A percentile compares a stretch with the other conserved stretches of the same genome.
Evolutionary conservation across 169 alveolate species (phyloP).

Genomic region (Babesia bigemina): DNA sequence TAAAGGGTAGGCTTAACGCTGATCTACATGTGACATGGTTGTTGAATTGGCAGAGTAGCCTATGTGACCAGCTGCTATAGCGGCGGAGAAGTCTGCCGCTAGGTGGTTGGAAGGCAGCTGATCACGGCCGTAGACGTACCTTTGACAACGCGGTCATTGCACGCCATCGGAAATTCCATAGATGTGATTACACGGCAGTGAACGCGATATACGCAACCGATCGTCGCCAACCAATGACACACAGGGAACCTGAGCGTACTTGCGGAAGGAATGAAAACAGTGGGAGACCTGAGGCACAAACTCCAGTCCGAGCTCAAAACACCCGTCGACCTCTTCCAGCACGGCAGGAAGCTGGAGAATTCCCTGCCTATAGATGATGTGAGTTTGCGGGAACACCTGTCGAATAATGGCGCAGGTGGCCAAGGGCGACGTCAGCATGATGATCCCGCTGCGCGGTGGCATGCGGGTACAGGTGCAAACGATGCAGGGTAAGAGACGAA

Average conservation of each 20-base stretch:
- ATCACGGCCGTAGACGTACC: too few species aligned
- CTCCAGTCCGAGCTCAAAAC: slow-evolving; percentile 5
- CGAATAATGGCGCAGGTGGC: neutral
- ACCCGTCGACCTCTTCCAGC: slow-evolving; percentile 16
- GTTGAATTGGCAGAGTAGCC: too few species aligned
- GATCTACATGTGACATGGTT: neutral
- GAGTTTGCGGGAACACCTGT: neutral
- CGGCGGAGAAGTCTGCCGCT: too few species aligned
- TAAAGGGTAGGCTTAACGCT: neutral
- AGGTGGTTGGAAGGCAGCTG: too few species aligned
- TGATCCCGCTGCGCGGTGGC: slow-evolving; percentile 50
- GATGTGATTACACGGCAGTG: too few species aligned
- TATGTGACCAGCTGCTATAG: too few species aligned
- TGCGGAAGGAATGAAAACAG: slow-evolving; percentile 16
- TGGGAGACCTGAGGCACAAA: slow-evolving; percentile 28
- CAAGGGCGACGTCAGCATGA: slow-evolving; percentile 1
- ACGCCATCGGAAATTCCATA: too few species aligned
- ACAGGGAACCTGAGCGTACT: slow-evolving; percentile 11
- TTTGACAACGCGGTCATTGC: too few species aligned
- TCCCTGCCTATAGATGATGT: slow-evolving; percentile 12
- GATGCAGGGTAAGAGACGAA: slow-evolving; percentile 45
- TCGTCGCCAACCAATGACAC: neutral
- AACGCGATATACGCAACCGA: too few species aligned
- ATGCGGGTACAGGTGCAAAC: slow-evolving; percentile 57
- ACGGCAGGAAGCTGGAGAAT: slow-evolving; percentile 11